A percentile compares a stretch with the other conserved stretches of the same genome.
Evolutionary conservation across 1,284 basidiomycete species (phyloP).

Genomic region (Cryptococcus sp.): DNA sequence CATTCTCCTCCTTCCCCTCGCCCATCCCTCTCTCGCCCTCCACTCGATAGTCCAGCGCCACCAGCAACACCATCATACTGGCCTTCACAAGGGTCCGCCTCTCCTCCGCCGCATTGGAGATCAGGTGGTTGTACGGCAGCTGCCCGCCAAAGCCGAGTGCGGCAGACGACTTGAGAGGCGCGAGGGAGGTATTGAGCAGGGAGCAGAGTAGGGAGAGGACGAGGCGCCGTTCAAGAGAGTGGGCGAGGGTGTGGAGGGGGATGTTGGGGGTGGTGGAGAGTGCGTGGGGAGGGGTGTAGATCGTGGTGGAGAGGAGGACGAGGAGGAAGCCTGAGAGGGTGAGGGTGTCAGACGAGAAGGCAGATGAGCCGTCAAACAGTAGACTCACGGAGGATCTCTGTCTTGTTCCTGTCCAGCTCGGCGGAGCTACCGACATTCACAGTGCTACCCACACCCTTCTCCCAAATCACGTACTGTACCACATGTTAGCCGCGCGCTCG

Average conservation of each 20-base stretch:
- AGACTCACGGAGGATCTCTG: slow-evolving; percentile 69
- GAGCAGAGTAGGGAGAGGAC: slow-evolving; percentile 86
- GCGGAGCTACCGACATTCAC: slow-evolving; percentile 64
- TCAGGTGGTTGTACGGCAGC: slow-evolving; percentile 81
- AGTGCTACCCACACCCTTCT: slow-evolving; percentile 82
- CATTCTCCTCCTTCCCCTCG: slow-evolving; percentile 62
- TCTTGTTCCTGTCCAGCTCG: slow-evolving; percentile 73
- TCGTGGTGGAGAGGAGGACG: slow-evolving; percentile 78
- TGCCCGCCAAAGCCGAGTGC: slow-evolving; percentile 36
- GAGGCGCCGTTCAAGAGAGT: slow-evolving; percentile 71
- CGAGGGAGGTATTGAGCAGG: slow-evolving; percentile 81
- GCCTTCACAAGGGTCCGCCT: slow-evolving; percentile 65
- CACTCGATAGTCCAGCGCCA: slow-evolving; percentile 72
- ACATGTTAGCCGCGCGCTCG: not conserved
- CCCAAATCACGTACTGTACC: slow-evolving; percentile 60
- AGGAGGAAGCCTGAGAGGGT: slow-evolving; percentile 58
- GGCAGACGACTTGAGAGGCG: slow-evolving; percentile 54
- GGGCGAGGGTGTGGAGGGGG: slow-evolving; percentile 72
- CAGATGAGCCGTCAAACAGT: not conserved
- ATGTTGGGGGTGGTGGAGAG: slow-evolving; percentile 67
- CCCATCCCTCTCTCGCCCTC: slow-evolving; percentile 49
- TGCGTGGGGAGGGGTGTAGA: slow-evolving; percentile 69
- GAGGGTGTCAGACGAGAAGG: not conserved
- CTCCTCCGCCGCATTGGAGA: slow-evolving; percentile 77
- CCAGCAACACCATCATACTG: slow-evolving; percentile 70